A percentile compares a stretch with the other conserved stretches of the same genome.
Evolutionary conservation across 2,329 filamentous ascomycete genomes (phyloP).

Genomic region (Pleoardoris graminearum): DNA sequence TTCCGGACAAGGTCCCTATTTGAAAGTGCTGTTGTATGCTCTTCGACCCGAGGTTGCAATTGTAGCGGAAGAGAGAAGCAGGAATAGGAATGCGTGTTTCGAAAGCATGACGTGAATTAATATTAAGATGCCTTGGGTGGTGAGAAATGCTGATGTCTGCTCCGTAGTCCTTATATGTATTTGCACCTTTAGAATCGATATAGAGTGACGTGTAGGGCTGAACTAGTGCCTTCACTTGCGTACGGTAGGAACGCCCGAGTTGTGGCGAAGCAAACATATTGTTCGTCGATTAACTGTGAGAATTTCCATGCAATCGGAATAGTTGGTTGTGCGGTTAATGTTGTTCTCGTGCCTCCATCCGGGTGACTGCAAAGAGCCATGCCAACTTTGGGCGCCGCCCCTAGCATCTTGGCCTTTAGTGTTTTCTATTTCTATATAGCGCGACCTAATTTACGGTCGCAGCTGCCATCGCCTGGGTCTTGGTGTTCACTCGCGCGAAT

Average conservation of each 20-base stretch:
- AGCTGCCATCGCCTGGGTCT: too few species aligned
- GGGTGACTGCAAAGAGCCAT: too few species aligned
- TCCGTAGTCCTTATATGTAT: neutral
- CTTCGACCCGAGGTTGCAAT: neutral
- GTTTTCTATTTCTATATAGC: too few species aligned
- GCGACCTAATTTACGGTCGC: too few species aligned
- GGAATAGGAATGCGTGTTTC: neutral
- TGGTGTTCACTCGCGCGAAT: too few species aligned
- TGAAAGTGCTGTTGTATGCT: neutral
- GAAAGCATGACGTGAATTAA: neutral
- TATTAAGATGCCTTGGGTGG: neutral
- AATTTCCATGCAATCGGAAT: too few species aligned
- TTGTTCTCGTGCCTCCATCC: too few species aligned
- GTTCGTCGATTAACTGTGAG: too few species aligned
- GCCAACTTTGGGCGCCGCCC: too few species aligned
- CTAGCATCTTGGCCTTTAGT: too few species aligned
- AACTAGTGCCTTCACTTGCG: neutral
- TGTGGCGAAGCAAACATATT: neutral
- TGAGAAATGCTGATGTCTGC: neutral
- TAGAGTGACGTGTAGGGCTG: neutral
- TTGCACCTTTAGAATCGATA: neutral
- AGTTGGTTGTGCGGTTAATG: too few species aligned
- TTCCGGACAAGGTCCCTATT: conserved; percentile 43
- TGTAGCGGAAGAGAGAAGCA: neutral
- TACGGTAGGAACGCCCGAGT: too few species aligned